A percentile compares a stretch with the other conserved stretches of the same genome.
Evolutionary conservation across 179 eudicot species (phyloP).

Genomic region (Carnegiea gigantea): DNA sequence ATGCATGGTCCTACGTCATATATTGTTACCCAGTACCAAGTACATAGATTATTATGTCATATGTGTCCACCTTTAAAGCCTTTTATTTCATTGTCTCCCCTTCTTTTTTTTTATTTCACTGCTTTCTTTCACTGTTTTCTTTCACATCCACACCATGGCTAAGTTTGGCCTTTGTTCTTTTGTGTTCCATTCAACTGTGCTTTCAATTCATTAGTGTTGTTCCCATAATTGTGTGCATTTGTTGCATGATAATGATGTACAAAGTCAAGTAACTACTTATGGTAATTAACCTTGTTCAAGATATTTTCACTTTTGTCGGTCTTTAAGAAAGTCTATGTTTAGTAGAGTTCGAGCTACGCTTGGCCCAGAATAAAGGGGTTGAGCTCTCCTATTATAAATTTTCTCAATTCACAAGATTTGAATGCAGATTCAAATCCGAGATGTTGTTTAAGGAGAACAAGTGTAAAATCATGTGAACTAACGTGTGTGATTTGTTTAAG

Average conservation of each 20-base stretch:
- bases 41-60: conserved; percentile 1
- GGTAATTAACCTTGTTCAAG: background rate
- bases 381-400: too few relatives aligned
- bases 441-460: too few relatives aligned
- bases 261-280: conserved; percentile 7
- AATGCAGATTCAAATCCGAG: too few relatives aligned
- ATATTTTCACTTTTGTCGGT: too few relatives aligned
- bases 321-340: too few relatives aligned
- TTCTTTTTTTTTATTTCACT: too few relatives aligned
- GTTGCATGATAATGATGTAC: background rate
- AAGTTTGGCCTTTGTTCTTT: background rate
- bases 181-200: background rate
- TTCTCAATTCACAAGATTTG: too few relatives aligned
- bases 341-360: too few relatives aligned
- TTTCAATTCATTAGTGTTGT: background rate
- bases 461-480: too few relatives aligned
- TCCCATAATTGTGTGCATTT: background rate
- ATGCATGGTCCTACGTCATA: background rate
- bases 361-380: too few relatives aligned
- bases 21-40: background rate
- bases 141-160: conserved; percentile 9
- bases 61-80: background rate
- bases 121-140: background rate
- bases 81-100: background rate
- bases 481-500: too few relatives aligned